phyloP scores from a whole-genome alignment of 176 grass and related monocot species.

The Eragrostis nindensis region DNA sequence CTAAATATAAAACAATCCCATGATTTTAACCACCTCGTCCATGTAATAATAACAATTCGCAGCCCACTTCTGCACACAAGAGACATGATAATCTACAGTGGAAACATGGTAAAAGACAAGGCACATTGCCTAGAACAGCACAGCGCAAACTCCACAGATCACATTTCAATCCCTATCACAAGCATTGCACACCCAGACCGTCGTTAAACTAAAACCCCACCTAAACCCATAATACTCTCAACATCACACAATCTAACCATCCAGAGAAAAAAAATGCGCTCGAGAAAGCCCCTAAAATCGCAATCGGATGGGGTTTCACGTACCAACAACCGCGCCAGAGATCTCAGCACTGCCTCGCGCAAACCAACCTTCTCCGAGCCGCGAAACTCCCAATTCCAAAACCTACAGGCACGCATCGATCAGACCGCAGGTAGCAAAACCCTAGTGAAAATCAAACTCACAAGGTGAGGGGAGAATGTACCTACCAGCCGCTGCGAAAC shows the following conservation, averaged over 20 bases:
- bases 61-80: neutral
- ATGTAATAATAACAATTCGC: neutral
- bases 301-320: neutral
- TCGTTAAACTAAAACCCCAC: neutral
- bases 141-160: neutral
- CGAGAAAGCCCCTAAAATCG: neutral
- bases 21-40: neutral
- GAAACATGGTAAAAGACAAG: neutral
- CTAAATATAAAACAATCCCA: neutral
- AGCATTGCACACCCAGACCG: neutral
- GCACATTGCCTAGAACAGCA: neutral
- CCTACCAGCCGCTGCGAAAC: slow-evolving; percentile 4
- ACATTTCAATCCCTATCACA: neutral
- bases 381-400: slow-evolving; percentile 3
- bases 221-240: slow-evolving; percentile 25
- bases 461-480: neutral
- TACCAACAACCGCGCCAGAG: neutral
- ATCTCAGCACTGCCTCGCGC: neutral
- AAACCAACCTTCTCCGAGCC: neutral
- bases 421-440: slow-evolving; percentile 15
- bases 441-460: slow-evolving; percentile 1
- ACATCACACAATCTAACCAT: neutral
- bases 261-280: neutral
- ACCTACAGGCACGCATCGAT: slow-evolving; percentile 36
- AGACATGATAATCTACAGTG: neutral